Conservation (phyloP, 345 rosid genomes). For the Cardamine occulta region DNA sequence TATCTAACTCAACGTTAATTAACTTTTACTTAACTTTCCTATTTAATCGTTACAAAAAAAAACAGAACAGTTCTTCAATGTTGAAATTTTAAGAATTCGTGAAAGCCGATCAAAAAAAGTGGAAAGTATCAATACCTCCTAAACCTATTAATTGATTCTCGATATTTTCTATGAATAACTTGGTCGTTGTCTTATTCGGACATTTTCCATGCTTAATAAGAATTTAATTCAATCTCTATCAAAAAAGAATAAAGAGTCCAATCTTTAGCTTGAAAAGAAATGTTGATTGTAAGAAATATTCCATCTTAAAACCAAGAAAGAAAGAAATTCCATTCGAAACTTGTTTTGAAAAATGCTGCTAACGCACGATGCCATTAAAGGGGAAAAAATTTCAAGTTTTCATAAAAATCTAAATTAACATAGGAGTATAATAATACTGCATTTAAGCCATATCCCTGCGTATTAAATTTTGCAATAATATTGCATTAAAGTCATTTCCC, state of each 20-base stretch:
- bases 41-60: neutral
- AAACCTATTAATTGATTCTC: neutral
- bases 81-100: neutral
- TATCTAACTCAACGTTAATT: neutral
- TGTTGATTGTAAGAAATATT: neutral
- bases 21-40: neutral
- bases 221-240: neutral
- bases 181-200: neutral
- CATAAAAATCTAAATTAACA: neutral
- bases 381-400: neutral
- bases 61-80: neutral
- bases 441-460: neutral
- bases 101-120: neutral
- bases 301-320: neutral
- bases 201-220: neutral
- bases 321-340: neutral
- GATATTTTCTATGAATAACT: neutral
- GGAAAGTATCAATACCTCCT: neutral
- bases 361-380: slow-evolving; percentile 10
- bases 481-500: neutral
- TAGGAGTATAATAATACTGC: neutral
- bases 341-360: neutral
- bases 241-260: neutral
- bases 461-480: too few species aligned
- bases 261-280: neutral